phyloP scores from a whole-genome alignment of 2,329 filamentous ascomycete genomes.

The Ciborinia camelliae region DNA sequence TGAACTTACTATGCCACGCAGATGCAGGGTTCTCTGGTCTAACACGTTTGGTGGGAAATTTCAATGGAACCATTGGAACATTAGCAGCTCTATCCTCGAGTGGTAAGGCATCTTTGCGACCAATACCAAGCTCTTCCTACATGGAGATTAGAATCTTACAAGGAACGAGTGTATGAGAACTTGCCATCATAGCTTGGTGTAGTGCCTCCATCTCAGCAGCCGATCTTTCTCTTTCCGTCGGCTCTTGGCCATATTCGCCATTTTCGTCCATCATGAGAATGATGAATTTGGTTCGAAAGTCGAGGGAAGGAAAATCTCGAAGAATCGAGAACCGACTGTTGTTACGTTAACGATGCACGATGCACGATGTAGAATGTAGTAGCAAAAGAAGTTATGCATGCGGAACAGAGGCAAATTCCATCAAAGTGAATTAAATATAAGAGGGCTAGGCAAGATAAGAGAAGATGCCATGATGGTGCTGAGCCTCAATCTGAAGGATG shows the following conservation, averaged over 20 bases:
- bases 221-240: background rate
- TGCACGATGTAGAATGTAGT: background rate
- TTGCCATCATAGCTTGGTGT: constrained; percentile 34
- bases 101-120: constrained; percentile 30
- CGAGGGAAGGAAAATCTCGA: background rate
- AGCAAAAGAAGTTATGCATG: background rate
- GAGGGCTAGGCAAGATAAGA: background rate
- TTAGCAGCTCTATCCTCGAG: constrained; percentile 25
- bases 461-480: background rate
- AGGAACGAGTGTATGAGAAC: background rate
- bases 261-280: constrained; percentile 16
- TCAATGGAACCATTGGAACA: background rate
- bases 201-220: constrained; percentile 15
- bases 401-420: background rate
- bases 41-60: background rate
- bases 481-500: background rate
- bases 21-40: constrained; percentile 15
- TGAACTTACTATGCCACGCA: constrained; percentile 30
- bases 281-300: background rate
- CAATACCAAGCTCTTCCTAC: constrained; percentile 35
- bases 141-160: background rate
- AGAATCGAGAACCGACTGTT: background rate
- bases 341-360: background rate
- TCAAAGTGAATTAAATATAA: background rate
- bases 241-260: background rate